Evolutionary conservation across 108 stramenopile species (phyloP).

Genomic region (Cyclotella kingstonii): DNA sequence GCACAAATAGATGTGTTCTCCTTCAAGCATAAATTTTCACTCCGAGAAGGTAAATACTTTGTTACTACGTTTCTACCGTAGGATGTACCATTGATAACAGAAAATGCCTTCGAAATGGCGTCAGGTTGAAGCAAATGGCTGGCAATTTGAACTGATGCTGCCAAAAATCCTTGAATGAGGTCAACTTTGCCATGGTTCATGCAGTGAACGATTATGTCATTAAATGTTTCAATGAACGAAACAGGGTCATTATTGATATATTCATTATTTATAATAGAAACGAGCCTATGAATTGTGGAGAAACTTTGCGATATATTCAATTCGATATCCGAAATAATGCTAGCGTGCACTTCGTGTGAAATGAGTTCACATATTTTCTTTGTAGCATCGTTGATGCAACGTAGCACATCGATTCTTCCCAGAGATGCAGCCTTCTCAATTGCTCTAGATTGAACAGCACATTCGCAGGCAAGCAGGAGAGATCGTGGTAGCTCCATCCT

Average conservation of each 20-base stretch:
- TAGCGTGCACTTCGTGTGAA: conserved; percentile 11
- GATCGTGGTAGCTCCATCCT: conserved; percentile 58
- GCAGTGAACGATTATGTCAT: conserved; percentile 8
- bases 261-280: conserved; percentile 20
- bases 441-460: conserved; percentile 37
- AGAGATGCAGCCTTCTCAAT: conserved; percentile 17
- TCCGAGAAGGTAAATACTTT: background rate
- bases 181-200: conserved; percentile 2
- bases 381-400: conserved; percentile 18
- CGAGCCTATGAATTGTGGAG: conserved; percentile 22
- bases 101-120: conserved; percentile 1
- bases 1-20: conserved; percentile 1
- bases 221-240: conserved; percentile 11
- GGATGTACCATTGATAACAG: background rate
- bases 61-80: background rate
- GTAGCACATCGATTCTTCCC: conserved; percentile 15
- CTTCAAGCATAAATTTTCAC: background rate
- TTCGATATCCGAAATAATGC: conserved; percentile 9
- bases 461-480: conserved; percentile 64
- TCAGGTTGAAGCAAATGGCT: conserved; percentile 31
- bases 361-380: conserved; percentile 18
- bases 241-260: conserved; percentile 1
- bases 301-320: conserved; percentile 15
- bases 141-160: conserved; percentile 18
- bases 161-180: conserved; percentile 8